phyloP scores from a whole-genome alignment of 2,329 filamentous ascomycete species.

The Hirsutella thompsonii region DNA sequence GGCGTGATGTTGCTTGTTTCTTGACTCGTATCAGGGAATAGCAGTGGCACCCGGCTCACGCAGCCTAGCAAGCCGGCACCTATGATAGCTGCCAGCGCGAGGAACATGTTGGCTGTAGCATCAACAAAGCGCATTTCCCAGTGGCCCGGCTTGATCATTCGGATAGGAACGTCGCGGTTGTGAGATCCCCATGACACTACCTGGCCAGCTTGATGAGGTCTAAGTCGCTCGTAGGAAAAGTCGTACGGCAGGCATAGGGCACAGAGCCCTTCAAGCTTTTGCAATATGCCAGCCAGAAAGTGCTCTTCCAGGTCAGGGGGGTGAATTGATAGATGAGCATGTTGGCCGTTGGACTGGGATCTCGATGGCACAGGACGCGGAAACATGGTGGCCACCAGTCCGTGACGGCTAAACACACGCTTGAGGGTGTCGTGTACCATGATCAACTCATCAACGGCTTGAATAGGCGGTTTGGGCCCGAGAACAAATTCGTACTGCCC shows the following conservation, averaged over 20 bases:
- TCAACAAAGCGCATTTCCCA: neutral
- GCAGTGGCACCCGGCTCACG: neutral
- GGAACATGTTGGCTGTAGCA: neutral
- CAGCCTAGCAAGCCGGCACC: neutral
- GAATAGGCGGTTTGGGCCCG: conserved; percentile 1
- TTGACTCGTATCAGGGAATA: neutral
- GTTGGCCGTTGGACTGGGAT: neutral
- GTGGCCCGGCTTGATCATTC: neutral
- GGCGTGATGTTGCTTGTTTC: neutral
- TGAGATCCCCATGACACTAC: conserved; percentile 4
- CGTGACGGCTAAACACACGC: conserved; percentile 1
- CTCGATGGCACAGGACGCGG: neutral
- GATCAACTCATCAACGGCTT: conserved; percentile 4
- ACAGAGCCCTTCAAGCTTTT: neutral
- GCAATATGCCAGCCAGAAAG: neutral
- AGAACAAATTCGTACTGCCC: conserved; percentile 6
- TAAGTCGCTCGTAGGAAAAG: neutral
- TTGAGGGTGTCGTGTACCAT: conserved; percentile 5
- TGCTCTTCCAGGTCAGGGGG: neutral
- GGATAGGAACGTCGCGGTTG: conserved; percentile 1
- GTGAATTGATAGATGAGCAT: neutral
- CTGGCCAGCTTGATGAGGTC: neutral
- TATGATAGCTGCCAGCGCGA: neutral
- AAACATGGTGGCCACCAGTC: conserved; percentile 3
- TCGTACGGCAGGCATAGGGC: neutral